phyloP scores from a whole-genome alignment of 1,284 basidiomycete genomes.

The Cryptococcus maquisensis region DNA sequence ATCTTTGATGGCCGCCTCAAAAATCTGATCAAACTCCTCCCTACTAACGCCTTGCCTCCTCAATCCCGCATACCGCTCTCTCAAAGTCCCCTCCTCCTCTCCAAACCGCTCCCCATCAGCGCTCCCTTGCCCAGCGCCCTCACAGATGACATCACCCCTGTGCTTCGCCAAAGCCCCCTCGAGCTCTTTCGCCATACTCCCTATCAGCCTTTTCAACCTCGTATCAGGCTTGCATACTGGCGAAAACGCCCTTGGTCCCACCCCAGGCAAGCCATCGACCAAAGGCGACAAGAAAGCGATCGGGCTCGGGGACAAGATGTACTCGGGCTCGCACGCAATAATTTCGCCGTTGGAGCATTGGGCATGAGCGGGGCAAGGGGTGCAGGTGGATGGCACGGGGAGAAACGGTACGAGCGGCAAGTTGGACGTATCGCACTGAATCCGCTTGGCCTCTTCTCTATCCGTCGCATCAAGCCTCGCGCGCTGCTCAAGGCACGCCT shows the following conservation, averaged over 20 bases:
- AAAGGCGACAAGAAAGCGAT: constrained; percentile 33
- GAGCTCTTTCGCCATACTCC: constrained; percentile 68
- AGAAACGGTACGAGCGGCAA: constrained; percentile 55
- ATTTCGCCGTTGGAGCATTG: constrained; percentile 60
- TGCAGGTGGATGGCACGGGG: constrained; percentile 66
- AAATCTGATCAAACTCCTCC: constrained; percentile 43
- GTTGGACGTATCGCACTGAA: constrained; percentile 42
- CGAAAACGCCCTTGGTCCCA: constrained; percentile 73
- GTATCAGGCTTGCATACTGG: constrained; percentile 80
- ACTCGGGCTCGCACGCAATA: constrained; percentile 69
- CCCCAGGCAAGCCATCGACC: constrained; percentile 68
- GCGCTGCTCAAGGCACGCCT: constrained; percentile 55
- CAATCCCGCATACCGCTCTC: constrained; percentile 34
- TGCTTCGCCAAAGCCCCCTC: constrained; percentile 64
- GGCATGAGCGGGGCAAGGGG: constrained; percentile 68
- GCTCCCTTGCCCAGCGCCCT: constrained; percentile 43
- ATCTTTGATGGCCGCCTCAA: constrained; percentile 70
- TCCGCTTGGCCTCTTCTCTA: constrained; percentile 6
- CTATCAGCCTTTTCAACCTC: constrained; percentile 69
- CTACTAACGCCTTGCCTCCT: constrained; percentile 21
- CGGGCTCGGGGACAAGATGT: constrained; percentile 54
- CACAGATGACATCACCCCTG: constrained; percentile 67
- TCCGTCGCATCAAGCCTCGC: constrained; percentile 21
- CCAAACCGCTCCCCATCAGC: constrained; percentile 69
- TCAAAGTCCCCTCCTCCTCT: constrained; percentile 55